phyloP scores from a whole-genome alignment of 2,329 filamentous ascomycete species.

The Ascochyta rabiei region DNA sequence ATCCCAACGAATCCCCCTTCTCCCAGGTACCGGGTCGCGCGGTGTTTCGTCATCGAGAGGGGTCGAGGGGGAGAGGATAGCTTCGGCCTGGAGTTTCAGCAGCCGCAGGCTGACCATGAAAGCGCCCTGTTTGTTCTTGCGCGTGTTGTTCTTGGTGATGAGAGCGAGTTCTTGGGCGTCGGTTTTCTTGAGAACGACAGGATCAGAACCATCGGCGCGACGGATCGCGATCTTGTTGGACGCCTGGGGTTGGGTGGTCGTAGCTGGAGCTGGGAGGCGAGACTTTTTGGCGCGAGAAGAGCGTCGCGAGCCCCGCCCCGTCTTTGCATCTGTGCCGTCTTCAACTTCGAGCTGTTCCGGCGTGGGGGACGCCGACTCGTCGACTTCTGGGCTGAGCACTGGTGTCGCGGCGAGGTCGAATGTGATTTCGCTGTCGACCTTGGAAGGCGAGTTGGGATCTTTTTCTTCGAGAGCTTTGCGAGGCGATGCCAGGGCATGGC shows the following conservation, averaged over 20 bases:
- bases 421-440: constrained; percentile 40
- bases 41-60: constrained; percentile 12
- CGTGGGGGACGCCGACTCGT: constrained; percentile 25
- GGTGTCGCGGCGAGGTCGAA: constrained; percentile 41
- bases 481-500: constrained; percentile 55
- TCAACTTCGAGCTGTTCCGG: constrained; percentile 19
- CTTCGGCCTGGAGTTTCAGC: constrained; percentile 48
- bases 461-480: constrained; percentile 53
- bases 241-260: constrained; percentile 23
- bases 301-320: constrained; percentile 34
- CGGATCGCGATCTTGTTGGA: constrained; percentile 54
- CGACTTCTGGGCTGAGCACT: constrained; percentile 27
- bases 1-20: constrained; percentile 53
- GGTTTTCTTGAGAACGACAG: constrained; percentile 54
- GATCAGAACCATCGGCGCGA: constrained; percentile 49
- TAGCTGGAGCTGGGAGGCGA: constrained; percentile 41
- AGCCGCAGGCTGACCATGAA: constrained; percentile 53
- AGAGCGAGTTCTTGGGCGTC: constrained; percentile 57
- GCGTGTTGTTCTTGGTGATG: constrained; percentile 55
- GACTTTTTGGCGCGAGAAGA: constrained; percentile 45
- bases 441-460: constrained; percentile 56
- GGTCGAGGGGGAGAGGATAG: constrained; percentile 21
- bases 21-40: constrained; percentile 30
- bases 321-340: constrained; percentile 22
- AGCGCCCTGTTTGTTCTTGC: constrained; percentile 57